Percentiles rank a stretch among this genome's conserved stretches.
phyloP scores from a whole-genome alignment of 257 asterid species.

The Solanum chiquidenum region DNA sequence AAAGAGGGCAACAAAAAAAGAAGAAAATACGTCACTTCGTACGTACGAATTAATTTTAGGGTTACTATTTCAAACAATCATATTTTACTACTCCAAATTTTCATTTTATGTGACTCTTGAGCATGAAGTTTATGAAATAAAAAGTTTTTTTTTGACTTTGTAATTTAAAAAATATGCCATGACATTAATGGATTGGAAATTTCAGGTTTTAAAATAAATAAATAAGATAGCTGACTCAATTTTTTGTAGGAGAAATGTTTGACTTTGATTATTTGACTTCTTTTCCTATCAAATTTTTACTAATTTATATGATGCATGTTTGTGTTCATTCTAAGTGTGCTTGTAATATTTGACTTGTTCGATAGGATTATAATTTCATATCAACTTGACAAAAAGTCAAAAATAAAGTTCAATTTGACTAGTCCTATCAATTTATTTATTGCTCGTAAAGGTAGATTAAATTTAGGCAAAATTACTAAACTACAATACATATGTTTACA shows the following conservation, averaged over 20 bases:
- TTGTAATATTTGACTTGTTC: background rate
- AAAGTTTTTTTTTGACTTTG: background rate
- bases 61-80: background rate
- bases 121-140: background rate
- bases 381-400: background rate
- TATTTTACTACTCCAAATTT: too few relatives aligned
- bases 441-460: background rate
- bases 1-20: background rate
- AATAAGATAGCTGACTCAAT: background rate
- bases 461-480: too few relatives aligned
- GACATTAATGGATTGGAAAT: background rate
- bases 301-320: background rate
- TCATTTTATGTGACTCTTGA: too few relatives aligned
- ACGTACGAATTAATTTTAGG: background rate
- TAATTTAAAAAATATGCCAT: background rate
- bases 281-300: background rate
- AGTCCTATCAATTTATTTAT: background rate
- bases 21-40: background rate
- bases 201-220: background rate
- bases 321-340: background rate
- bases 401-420: background rate
- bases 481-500: too few relatives aligned
- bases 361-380: background rate
- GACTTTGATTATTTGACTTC: background rate
- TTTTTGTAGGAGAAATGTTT: background rate